Percentiles rank a stretch among this genome's conserved stretches.
phyloP scores from a whole-genome alignment of 2,329 filamentous ascomycete genomes.

The Rutstroemia sp. region DNA sequence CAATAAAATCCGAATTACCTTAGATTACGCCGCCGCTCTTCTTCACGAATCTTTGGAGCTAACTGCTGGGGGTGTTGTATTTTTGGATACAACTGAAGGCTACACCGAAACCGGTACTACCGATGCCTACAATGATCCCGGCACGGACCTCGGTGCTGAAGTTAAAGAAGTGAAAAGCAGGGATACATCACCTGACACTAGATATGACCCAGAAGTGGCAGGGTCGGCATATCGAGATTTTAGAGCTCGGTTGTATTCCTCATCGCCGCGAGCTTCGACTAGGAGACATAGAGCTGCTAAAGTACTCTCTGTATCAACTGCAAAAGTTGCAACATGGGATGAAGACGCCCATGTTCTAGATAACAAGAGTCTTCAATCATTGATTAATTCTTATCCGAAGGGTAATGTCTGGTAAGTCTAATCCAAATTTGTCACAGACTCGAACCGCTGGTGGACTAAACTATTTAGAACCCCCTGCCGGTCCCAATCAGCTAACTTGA shows the following conservation, averaged over 20 bases:
- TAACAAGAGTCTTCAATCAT: slow-evolving; percentile 19
- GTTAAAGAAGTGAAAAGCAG: slow-evolving; percentile 7
- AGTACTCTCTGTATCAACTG: slow-evolving; percentile 21
- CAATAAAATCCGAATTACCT: slow-evolving; percentile 23
- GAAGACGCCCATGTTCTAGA: slow-evolving; percentile 16
- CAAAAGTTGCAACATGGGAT: slow-evolving; percentile 18
- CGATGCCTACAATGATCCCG: slow-evolving; percentile 10
- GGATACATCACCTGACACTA: not conserved
- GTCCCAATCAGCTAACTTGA: not conserved
- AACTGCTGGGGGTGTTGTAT: slow-evolving; percentile 24
- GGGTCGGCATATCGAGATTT: not conserved
- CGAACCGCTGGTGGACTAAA: not conserved
- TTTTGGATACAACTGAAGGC: slow-evolving; percentile 23
- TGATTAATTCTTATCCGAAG: slow-evolving; percentile 25
- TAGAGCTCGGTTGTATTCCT: slow-evolving; percentile 11
- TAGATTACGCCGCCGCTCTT: slow-evolving; percentile 25
- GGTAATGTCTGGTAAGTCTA: slow-evolving; percentile 25
- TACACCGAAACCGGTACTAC: slow-evolving; percentile 14
- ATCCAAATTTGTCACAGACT: not conserved
- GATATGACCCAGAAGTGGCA: not conserved
- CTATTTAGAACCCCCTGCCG: too few relatives aligned
- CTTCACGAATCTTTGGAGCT: slow-evolving; percentile 26
- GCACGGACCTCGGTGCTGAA: slow-evolving; percentile 11
- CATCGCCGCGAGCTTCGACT: slow-evolving; percentile 13
- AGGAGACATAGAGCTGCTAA: slow-evolving; percentile 21